Base-by-base conservation (phyloP, 208 protist genomes). In the Trypanosoma rangeli region DNA sequence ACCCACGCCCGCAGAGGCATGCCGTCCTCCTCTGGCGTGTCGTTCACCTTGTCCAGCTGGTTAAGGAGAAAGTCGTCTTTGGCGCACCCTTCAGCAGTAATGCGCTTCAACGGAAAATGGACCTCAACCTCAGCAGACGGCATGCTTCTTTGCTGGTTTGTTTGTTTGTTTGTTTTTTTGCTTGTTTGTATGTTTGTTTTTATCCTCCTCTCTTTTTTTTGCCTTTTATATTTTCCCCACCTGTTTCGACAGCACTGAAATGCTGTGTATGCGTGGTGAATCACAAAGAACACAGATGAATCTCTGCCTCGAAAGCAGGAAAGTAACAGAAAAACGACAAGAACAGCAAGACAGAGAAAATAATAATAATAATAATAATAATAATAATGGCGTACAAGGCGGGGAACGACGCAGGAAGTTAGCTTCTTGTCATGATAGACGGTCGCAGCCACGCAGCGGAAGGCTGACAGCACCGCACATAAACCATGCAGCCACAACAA, bases 1-100 rank as follows among this genome's bases (percentile, higher is more conserved):
- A 93, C 65, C 87, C 87, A 93, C 85, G 85, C 28, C 52, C 87
- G 87, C 50, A 93, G 83, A 20, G 87, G 87, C 48, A 93, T 72
- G 29, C 84, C 84, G 31, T 93, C 85, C 82, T 93, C 84, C 50
- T 39, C 57, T 28, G 87, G 87, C 58, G 76, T 77, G 74, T 93
- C 87, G 56, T 90, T 84, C 37, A 93, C 65, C 64, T 83, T 82
- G 28, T 83, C 50, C 56, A 93, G 31, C 31, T 85, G 82, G 73
- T 93, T 93, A 31, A 91, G 65, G 22, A 93, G 79, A 54, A 83
- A 88, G 5, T 75, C 79, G 59, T 93, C 87, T 0, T 79, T 53
- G 16, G 66, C 70, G 67, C 76, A 93, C 24, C 78, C 59, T 29
- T 84, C 80, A 42, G 60, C 74, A 20, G 61, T 65, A 54, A 93